Evolutionary conservation across 345 rosid species (phyloP), one percentile per base, ranked within the genome.

Genomic region (Ricinus communis): DNA sequence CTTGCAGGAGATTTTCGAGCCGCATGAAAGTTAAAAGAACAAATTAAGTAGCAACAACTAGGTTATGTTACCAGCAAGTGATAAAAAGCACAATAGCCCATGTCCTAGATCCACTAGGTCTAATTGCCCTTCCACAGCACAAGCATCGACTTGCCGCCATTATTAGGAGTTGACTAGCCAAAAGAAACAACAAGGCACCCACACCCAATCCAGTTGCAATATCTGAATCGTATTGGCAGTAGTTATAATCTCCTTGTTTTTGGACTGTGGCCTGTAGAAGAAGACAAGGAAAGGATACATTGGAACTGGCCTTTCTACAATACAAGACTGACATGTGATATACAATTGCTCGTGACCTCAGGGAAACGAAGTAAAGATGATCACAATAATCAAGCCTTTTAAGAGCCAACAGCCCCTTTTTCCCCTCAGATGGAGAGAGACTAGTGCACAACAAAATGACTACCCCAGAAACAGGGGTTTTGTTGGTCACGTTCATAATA

Each of bases 31-130:
- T 30, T 5, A 24, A 27, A 12, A 2, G 10, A 65, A 40, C 50
- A 3, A 0, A 41, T 61, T 5, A 28, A 28, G 27, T 60, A n/a
- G n/a, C n/a, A n/a, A n/a, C n/a, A n/a, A 9, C 8, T 53, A 60
- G 51, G 58, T 8, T 4, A 15, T 69, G 22, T 64, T 88, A 91
- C 97, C 98, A 94, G 80, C 90, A 82, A 53, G 85, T 82, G 60
- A 91, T 86, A 70, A 94, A 94, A 25, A 94, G 87, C 72, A 86
- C 57, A 47, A 91, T 83, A 0, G 96, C 97, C 84, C 90, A 89
- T 1, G 93, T 75, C 77, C 97, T 84, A 43, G 96, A 77, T 0
- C 92, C 84, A 52, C 96, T 85, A 25, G 97, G 99, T 79, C 81
- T 74, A 83, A 92, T 72, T 19, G 96, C 85, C 75, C 71, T 88